Conservation (phyloP, 768 basidiomycete genomes). For the Solioccasus polychromus region DNA sequence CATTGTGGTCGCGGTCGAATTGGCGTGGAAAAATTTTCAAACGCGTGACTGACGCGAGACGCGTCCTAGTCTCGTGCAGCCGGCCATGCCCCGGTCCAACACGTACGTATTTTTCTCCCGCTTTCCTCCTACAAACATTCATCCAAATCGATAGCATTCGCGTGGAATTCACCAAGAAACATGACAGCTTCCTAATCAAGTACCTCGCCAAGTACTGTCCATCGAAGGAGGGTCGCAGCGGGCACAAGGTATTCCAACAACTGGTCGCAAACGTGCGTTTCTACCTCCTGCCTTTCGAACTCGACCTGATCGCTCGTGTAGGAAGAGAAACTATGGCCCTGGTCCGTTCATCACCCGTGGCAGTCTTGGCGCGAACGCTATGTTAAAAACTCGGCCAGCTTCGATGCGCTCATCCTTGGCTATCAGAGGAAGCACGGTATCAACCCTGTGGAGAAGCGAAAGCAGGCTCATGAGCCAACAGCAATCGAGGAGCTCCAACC, state of each 20-base stretch:
- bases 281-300: not conserved
- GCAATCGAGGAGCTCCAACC: not conserved
- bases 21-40: not conserved
- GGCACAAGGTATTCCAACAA: conserved; percentile 41
- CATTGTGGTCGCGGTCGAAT: too few species aligned
- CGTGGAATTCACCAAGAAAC: conserved; percentile 33
- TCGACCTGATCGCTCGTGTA: conserved; percentile 17
- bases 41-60: conserved; percentile 6
- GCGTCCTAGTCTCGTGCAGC: too few species aligned
- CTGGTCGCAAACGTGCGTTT: conserved; percentile 47
- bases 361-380: conserved; percentile 68
- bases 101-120: conserved; percentile 1
- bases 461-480: not conserved
- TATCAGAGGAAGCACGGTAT: conserved; percentile 36
- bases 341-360: conserved; percentile 52
- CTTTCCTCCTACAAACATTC: not conserved
- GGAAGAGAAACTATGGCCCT: conserved; percentile 45
- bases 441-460: not conserved
- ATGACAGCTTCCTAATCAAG: conserved; percentile 42
- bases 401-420: conserved; percentile 41
- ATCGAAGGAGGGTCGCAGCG: conserved; percentile 38
- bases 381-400: conserved; percentile 38
- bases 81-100: conserved; percentile 3
- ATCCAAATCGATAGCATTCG: conserved; percentile 17
- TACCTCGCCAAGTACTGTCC: conserved; percentile 53